Conservation (phyloP, 1,284 basidiomycete genomes). For the Sanguinoderma infundibulare region DNA sequence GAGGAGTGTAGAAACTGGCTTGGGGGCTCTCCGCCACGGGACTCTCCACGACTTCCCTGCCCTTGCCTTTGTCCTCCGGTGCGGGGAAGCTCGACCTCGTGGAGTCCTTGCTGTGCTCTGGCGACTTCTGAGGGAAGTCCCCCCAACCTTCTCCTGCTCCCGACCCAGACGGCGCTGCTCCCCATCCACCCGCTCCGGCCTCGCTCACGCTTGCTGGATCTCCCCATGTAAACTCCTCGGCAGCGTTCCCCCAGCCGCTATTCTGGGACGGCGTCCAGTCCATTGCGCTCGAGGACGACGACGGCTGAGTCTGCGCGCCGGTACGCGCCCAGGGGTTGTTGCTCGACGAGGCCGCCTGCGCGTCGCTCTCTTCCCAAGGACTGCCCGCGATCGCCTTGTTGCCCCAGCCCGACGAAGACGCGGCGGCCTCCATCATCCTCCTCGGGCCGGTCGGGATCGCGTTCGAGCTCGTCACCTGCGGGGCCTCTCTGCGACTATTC, state of each 20-base stretch:
- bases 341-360: neutral
- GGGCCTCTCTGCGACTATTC: neutral
- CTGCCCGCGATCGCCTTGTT: neutral
- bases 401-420: neutral
- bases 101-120: neutral
- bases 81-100: neutral
- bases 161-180: neutral
- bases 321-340: neutral
- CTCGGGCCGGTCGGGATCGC: neutral
- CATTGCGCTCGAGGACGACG: neutral
- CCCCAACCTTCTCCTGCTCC: neutral
- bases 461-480: neutral
- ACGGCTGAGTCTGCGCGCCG: neutral
- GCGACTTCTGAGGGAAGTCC: neutral
- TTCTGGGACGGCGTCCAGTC: neutral
- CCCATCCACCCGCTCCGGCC: neutral
- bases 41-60: neutral
- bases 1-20: neutral
- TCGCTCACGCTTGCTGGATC: neutral
- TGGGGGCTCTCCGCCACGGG: neutral
- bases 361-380: neutral
- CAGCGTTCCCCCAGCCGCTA: neutral
- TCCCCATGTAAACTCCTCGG: neutral
- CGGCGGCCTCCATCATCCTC: neutral
- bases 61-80: neutral